phyloP scores from a whole-genome alignment of 139 green algal species.

The Volvox reticuliferus region DNA sequence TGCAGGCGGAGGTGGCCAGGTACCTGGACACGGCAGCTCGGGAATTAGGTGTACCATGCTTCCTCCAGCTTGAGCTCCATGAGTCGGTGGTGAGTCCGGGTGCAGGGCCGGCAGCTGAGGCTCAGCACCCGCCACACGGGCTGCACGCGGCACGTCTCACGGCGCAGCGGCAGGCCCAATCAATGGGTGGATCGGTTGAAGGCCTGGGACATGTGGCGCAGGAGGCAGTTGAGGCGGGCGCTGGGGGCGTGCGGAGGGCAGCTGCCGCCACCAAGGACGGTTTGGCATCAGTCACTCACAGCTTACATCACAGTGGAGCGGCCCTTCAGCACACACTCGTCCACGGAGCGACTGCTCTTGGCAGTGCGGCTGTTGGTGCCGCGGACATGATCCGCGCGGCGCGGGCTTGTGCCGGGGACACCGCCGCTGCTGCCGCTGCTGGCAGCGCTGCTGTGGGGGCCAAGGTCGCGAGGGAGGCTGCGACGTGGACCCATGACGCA shows the following conservation, averaged over 20 bases:
- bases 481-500: background rate
- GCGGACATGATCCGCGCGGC: constrained; percentile 25
- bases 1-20: background rate
- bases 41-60: background rate
- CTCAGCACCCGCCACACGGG: too few relatives aligned
- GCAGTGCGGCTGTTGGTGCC: constrained; percentile 14
- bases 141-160: too few relatives aligned
- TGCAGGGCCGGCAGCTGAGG: too few relatives aligned
- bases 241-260: background rate
- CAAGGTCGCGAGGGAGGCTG: background rate
- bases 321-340: background rate
- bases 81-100: too few relatives aligned
- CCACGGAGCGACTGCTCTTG: constrained; percentile 1
- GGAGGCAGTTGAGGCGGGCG: background rate
- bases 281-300: too few relatives aligned
- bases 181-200: background rate
- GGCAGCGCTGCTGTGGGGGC: background rate
- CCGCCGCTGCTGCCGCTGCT: constrained; percentile 1
- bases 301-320: background rate
- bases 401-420: background rate
- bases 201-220: background rate
- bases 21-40: constrained; percentile 10
- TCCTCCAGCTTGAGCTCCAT: background rate
- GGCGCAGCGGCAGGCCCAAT: background rate
- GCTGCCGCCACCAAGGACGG: background rate